Evolutionary conservation across 805 yeast species (phyloP).

Genomic region (Saccharomycopsis sp.): DNA sequence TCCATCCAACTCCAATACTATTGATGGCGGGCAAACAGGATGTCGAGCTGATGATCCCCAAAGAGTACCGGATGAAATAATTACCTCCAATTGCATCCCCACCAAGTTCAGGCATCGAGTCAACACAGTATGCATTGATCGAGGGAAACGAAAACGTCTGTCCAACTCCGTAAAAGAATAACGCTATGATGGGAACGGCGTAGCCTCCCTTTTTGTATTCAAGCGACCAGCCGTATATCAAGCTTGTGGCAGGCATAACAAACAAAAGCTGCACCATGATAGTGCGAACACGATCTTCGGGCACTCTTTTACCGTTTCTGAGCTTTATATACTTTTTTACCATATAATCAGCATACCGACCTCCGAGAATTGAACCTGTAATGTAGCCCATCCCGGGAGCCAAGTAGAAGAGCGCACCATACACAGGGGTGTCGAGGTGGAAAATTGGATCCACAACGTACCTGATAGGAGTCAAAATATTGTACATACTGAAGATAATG

Average conservation of each 20-base stretch:
- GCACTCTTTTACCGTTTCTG: slow-evolving; percentile 38
- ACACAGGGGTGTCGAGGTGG: slow-evolving; percentile 39
- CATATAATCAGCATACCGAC: slow-evolving; percentile 42
- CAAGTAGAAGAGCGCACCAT: slow-evolving; percentile 46
- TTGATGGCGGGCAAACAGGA: slow-evolving; percentile 40
- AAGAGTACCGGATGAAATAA: slow-evolving; percentile 43
- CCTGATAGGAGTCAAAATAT: slow-evolving; percentile 47
- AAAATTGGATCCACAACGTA: slow-evolving; percentile 51
- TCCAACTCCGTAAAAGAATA: slow-evolving; percentile 43
- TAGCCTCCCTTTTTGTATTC: slow-evolving; percentile 46
- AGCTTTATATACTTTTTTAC: slow-evolving; percentile 38
- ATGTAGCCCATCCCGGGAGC: slow-evolving; percentile 54
- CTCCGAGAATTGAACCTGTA: slow-evolving; percentile 45
- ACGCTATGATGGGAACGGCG: slow-evolving; percentile 44
- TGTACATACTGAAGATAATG: slow-evolving; percentile 44
- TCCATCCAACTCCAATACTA: slow-evolving; percentile 51
- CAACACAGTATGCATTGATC: slow-evolving; percentile 52
- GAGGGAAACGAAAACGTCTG: slow-evolving; percentile 49
- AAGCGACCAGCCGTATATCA: slow-evolving; percentile 50
- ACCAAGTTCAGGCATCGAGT: slow-evolving; percentile 45
- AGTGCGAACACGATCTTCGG: slow-evolving; percentile 47
- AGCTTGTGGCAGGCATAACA: slow-evolving; percentile 37
- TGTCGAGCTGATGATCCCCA: slow-evolving; percentile 47
- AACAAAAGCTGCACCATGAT: slow-evolving; percentile 36
- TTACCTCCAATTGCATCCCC: slow-evolving; percentile 54